Evolutionary conservation across 345 rosid genomes (phyloP).

Genomic region (Bruguiera sexangula): DNA sequence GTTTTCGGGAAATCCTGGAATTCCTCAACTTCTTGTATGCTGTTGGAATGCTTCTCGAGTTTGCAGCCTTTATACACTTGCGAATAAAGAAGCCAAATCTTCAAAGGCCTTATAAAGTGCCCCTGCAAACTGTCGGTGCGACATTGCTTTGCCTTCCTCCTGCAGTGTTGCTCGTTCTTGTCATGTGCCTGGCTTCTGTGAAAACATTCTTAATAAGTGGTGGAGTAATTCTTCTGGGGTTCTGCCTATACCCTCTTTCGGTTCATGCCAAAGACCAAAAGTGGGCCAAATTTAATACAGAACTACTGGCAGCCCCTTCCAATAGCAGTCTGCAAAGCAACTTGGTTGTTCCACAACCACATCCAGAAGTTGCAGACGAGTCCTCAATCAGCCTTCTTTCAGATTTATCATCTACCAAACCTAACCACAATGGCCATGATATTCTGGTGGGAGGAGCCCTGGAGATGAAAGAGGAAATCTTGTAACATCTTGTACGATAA

Average conservation of each 20-base stretch:
- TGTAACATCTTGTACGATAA: no score
- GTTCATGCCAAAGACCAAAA: slow-evolving; percentile 45
- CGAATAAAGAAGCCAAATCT: slow-evolving; percentile 76
- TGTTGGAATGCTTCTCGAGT: slow-evolving; percentile 81
- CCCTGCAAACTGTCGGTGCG: slow-evolving; percentile 61
- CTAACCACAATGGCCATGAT: slow-evolving; percentile 18
- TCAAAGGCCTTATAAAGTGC: slow-evolving; percentile 67
- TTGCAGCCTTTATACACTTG: slow-evolving; percentile 76
- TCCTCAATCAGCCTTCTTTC: slow-evolving; percentile 47
- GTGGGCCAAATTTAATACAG: slow-evolving; percentile 44
- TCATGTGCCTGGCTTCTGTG: slow-evolving; percentile 71
- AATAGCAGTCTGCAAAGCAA: slow-evolving; percentile 2
- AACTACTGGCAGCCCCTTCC: slow-evolving; percentile 23
- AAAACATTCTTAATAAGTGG: slow-evolving; percentile 67
- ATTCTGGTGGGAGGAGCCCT: slow-evolving; percentile 16
- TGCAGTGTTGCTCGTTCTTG: slow-evolving; percentile 60
- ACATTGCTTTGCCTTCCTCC: slow-evolving; percentile 69
- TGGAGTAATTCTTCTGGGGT: slow-evolving; percentile 46
- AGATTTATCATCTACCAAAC: slow-evolving; percentile 4
- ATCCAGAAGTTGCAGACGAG: slow-evolving; percentile 48
- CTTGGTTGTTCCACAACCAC: slow-evolving; percentile 19
- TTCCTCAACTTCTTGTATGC: slow-evolving; percentile 86
- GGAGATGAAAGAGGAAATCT: slow-evolving; percentile 8
- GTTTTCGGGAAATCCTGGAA: slow-evolving; percentile 87
- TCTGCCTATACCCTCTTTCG: slow-evolving; percentile 52